These are phyloP conservation scores for Cichorium intybus DNA, from an alignment of 140 eudicot genomes.

Conservation along the genomic window DNA sequence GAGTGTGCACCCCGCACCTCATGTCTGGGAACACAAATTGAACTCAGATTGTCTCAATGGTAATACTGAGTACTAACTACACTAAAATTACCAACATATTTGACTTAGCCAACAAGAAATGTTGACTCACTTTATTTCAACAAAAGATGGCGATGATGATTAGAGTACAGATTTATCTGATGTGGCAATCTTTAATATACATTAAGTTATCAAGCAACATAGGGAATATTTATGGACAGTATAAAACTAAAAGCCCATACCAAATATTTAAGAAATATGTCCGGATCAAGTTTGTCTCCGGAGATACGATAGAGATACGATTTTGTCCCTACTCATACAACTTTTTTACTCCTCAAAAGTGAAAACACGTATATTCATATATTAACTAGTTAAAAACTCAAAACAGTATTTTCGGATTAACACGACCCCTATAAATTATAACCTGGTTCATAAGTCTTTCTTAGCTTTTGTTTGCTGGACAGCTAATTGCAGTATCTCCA, in stretches of 20 bases:
- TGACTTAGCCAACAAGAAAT: constrained; percentile 34
- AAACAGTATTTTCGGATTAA: too few species aligned
- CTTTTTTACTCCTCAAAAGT: constrained; percentile 44
- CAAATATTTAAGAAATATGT: constrained; percentile 42
- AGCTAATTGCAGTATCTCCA: constrained; percentile 57
- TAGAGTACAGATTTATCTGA: constrained; percentile 27
- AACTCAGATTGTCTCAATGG: too few species aligned
- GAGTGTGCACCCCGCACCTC: too few species aligned
- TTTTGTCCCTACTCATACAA: constrained; percentile 16
- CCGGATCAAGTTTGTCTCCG: constrained; percentile 40
- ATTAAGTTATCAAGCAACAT: neutral
- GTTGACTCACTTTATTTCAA: constrained; percentile 36
- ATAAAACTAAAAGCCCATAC: constrained; percentile 35
- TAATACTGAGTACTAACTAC: too few species aligned
- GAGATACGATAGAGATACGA: constrained; percentile 20
- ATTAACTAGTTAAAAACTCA: too few species aligned
- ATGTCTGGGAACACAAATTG: too few species aligned
- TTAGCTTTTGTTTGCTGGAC: constrained; percentile 44
- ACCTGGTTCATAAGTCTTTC: constrained; percentile 46
- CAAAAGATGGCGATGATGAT: constrained; percentile 27
- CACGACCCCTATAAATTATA: too few species aligned
- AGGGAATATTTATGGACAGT: constrained; percentile 1
- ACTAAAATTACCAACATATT: too few species aligned
- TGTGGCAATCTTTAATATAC: constrained; percentile 35
- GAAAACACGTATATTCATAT: too few species aligned